Percentiles rank a stretch among this genome's conserved stretches.
Evolutionary conservation across 139 green algal species (phyloP).

Genomic region (Astrephomene gubernaculifera): DNA sequence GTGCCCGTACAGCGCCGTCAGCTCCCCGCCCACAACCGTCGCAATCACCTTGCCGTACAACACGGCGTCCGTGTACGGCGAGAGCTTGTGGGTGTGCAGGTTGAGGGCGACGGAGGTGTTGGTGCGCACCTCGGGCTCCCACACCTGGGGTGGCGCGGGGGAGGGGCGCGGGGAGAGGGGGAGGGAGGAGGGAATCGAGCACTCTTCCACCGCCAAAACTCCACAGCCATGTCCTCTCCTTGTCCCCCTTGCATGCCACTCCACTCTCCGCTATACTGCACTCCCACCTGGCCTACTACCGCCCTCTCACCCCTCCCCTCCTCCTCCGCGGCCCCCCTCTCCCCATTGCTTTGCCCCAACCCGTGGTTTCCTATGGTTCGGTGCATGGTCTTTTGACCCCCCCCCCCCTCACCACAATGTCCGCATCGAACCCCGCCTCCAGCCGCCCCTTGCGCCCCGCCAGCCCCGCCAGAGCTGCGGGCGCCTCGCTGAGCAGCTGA

Average conservation of each 20-base stretch:
- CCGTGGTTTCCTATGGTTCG: too few species aligned
- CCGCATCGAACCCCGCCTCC: slow-evolving; percentile 80
- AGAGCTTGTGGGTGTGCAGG: slow-evolving; percentile 81
- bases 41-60: slow-evolving; percentile 75
- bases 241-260: too few species aligned
- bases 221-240: too few species aligned
- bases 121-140: slow-evolving; percentile 75
- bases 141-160: slow-evolving; percentile 67
- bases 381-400: too few species aligned
- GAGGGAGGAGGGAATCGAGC: not conserved
- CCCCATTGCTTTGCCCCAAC: not conserved
- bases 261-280: too few species aligned
- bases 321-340: not conserved
- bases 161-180: not conserved
- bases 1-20: slow-evolving; percentile 23
- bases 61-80: slow-evolving; percentile 69
- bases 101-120: slow-evolving; percentile 67
- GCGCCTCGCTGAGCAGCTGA: slow-evolving; percentile 64
- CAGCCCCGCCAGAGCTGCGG: slow-evolving; percentile 78
- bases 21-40: slow-evolving; percentile 81
- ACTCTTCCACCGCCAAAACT: too few species aligned
- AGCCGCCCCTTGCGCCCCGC: slow-evolving; percentile 77
- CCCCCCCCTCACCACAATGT: slow-evolving; percentile 81
- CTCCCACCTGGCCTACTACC: too few species aligned
- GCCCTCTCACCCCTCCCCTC: not conserved